These are phyloP conservation scores for Aspergillus sp. DNA, from an alignment of 2,329 filamentous ascomycete species.

Conservation along the genomic window DNA sequence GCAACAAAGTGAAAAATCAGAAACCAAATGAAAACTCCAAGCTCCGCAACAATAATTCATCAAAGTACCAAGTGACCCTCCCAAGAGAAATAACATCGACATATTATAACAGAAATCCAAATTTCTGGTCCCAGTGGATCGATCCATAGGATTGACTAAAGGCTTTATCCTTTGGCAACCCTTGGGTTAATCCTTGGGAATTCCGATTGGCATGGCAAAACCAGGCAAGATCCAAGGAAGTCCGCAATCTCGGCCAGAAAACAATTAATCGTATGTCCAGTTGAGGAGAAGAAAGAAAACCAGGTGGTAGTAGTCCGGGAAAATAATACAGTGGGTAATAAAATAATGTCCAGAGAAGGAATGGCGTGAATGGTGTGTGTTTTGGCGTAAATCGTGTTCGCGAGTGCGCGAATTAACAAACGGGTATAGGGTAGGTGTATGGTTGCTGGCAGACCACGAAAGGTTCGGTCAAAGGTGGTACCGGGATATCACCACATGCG, in stretches of 20 bases:
- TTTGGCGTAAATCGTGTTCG: slow-evolving; percentile 5
- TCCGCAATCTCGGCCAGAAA: slow-evolving; percentile 16
- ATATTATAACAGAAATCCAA: slow-evolving; percentile 8
- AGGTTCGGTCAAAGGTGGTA: slow-evolving; percentile 24
- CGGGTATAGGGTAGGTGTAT: slow-evolving; percentile 27
- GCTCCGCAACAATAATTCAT: neutral
- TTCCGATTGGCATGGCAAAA: neutral
- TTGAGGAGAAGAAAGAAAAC: slow-evolving; percentile 5
- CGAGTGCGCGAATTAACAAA: slow-evolving; percentile 22
- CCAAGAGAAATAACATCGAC: neutral
- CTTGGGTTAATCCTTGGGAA: neutral
- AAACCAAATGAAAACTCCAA: slow-evolving; percentile 1
- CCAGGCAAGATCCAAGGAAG: neutral
- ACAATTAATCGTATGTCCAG: slow-evolving; percentile 23
- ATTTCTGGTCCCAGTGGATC: neutral
- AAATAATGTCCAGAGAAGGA: slow-evolving; percentile 14
- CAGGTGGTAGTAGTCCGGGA: slow-evolving; percentile 11
- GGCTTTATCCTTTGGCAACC: neutral
- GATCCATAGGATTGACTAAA: neutral
- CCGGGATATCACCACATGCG: slow-evolving; percentile 28
- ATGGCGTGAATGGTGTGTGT: slow-evolving; percentile 7
- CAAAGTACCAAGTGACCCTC: neutral
- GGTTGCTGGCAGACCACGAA: slow-evolving; percentile 27
- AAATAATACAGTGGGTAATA: slow-evolving; percentile 20
- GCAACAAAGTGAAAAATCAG: neutral